Conservation (phyloP, 345 rosid species). For the Populus euphratica region DNA sequence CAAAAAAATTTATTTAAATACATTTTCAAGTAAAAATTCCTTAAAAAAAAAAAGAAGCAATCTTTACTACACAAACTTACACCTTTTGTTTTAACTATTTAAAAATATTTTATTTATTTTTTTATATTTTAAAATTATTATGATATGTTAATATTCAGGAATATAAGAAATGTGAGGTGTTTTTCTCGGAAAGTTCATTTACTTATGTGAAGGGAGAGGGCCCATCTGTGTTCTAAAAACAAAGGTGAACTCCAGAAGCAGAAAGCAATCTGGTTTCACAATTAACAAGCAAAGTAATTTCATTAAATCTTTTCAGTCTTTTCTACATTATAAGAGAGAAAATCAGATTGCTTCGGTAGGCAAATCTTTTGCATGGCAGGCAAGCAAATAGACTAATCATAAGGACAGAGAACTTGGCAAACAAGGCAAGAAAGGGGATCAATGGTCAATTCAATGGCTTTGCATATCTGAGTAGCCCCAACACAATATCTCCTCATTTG, state of each 20-base stretch:
- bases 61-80: too few relatives aligned
- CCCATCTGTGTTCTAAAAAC: neutral
- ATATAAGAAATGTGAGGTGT: neutral
- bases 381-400: neutral
- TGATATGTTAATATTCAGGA: neutral
- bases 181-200: too few relatives aligned
- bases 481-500: neutral
- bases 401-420: neutral
- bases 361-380: neutral
- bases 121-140: too few relatives aligned
- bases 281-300: neutral
- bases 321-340: too few relatives aligned
- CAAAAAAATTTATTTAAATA: too few relatives aligned
- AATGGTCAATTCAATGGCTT: constrained; percentile 10
- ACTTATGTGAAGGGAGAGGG: neutral
- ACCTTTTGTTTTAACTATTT: too few relatives aligned
- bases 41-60: too few relatives aligned
- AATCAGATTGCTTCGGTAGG: neutral
- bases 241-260: neutral
- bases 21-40: too few relatives aligned
- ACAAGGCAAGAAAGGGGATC: neutral
- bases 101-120: too few relatives aligned
- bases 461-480: constrained; percentile 2
- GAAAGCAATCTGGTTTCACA: neutral
- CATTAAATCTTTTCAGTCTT: too few relatives aligned